Evolutionary conservation across 139 green algal genomes (phyloP).

Genomic region (Tetraselmis chui): DNA sequence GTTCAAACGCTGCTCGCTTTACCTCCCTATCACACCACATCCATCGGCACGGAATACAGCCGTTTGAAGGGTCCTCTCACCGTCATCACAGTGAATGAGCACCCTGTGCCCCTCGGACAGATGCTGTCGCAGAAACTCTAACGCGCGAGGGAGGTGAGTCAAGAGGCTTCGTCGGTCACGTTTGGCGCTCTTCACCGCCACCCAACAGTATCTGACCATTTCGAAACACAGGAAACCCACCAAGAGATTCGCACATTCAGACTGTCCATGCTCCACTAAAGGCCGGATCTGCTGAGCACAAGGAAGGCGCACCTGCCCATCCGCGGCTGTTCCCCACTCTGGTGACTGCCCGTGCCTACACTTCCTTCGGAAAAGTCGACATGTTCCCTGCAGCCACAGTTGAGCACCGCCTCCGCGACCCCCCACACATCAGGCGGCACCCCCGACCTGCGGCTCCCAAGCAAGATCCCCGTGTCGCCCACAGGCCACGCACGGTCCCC

Average conservation of each 20-base stretch:
- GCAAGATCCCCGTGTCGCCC: constrained; percentile 26
- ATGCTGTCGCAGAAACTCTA: constrained; percentile 41
- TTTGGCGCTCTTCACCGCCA: constrained; percentile 34
- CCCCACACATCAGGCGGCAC: constrained; percentile 33
- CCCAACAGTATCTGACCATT: constrained; percentile 29
- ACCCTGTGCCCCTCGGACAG: constrained; percentile 20
- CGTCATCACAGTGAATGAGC: constrained; percentile 42
- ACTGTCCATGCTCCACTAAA: too few species aligned
- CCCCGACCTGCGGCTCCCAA: constrained; percentile 21
- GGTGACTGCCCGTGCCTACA: too few species aligned
- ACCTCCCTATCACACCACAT: too few species aligned
- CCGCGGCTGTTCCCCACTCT: constrained; percentile 16
- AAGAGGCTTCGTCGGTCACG: constrained; percentile 19
- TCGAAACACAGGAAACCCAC: too few species aligned
- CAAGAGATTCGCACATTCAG: too few species aligned
- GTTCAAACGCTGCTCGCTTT: too few species aligned
- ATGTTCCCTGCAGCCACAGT: constrained; percentile 23
- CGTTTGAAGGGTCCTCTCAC: constrained; percentile 6
- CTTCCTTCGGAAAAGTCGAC: too few species aligned
- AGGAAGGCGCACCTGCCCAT: constrained; percentile 24
- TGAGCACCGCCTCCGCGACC: constrained; percentile 59
- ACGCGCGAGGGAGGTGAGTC: constrained; percentile 22
- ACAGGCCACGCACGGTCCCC: constrained; percentile 17
- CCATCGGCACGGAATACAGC: neutral
- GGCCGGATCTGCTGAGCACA: constrained; percentile 39